These are phyloP conservation scores for Epichloe gansuensis DNA, from an alignment of 2,329 filamentous ascomycete species.

Conservation along the genomic window DNA sequence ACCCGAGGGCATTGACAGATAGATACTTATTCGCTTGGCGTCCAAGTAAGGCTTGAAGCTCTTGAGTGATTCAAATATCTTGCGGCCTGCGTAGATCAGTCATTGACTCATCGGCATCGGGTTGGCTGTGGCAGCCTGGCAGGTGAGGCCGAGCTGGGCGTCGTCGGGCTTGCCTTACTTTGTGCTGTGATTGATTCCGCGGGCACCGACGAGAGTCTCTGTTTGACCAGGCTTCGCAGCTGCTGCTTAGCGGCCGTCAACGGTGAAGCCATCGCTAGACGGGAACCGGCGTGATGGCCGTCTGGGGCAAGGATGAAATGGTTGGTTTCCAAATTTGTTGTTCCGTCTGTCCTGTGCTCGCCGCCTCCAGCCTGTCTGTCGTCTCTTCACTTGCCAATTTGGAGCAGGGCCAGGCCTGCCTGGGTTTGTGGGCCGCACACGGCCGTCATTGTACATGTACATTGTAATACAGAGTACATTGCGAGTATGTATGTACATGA, in stretches of 20 bases:
- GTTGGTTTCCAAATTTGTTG: too few species aligned
- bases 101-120: not conserved
- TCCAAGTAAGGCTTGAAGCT: slow-evolving; percentile 60
- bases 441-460: too few species aligned
- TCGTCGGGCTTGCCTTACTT: slow-evolving; percentile 40
- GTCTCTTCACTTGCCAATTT: too few species aligned
- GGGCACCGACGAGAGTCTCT: slow-evolving; percentile 46
- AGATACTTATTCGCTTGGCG: slow-evolving; percentile 68
- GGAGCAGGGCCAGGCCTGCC: too few species aligned
- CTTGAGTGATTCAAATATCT: slow-evolving; percentile 51
- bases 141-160: not conserved
- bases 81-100: slow-evolving; percentile 39
- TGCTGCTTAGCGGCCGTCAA: slow-evolving; percentile 55
- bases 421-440: too few species aligned
- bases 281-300: not conserved
- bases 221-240: slow-evolving; percentile 57
- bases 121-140: not conserved
- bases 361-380: not conserved
- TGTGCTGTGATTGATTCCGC: slow-evolving; percentile 52
- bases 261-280: slow-evolving; percentile 3
- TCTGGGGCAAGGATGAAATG: too few species aligned
- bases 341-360: not conserved
- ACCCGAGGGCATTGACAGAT: slow-evolving; percentile 80
- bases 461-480: too few species aligned
- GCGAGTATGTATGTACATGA: too few species aligned